Evolutionary conservation across 1,284 basidiomycete species (phyloP), one percentile per base, ranked within the genome.

Genomic region (Anthracocystis setariae): DNA sequence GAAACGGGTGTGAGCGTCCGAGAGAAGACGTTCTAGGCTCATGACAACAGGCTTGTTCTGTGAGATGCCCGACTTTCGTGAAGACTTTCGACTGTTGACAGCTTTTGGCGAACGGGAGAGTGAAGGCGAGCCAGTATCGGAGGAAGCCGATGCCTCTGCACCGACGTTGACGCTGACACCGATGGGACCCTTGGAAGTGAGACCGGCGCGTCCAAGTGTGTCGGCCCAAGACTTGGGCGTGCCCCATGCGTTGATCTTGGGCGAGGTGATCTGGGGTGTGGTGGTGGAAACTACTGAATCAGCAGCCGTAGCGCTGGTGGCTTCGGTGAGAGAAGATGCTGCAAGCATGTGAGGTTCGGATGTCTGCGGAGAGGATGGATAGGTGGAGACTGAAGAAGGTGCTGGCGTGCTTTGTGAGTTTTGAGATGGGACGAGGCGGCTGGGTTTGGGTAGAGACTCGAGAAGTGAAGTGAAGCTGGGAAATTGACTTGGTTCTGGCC

Each of bases 221-320:
- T 63, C 46, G 10, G 72, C 72, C 72, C 67, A 70, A 1, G 66
- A 66, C 44, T 66, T 66, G 38, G 67, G 72, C 9, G 72, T 46
- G 7, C 59, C 63, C 72, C 67, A 70, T 0, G 60, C 67, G 20
- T 52, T 59, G 37, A 55, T 8, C 21, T 61, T 75, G 46, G 58
- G 46, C 2, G 54, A 45, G n/a, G 48, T 15, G 23, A 54, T 32
- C 40, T 59, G 66, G 38, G 61, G 60, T 10, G 59, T 57, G 37
- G 27, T 47, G 17, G 48, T 37, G 32, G 57, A 44, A 23, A 59
- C 48, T 8, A 50, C 49, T 38, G 65, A 33, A 21, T 25, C 32
- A 8, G 61, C 35, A 35, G 51, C 60, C 15, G 67, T 46, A 12
- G 60, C 47, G 46, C 61, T 71, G 27, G 67, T 74, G 1, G 68